Percentiles rank a stretch among this genome's conserved stretches.
Evolutionary conservation across 257 asterid genomes (phyloP).

Genomic region (Jaltomata sinuosa): DNA sequence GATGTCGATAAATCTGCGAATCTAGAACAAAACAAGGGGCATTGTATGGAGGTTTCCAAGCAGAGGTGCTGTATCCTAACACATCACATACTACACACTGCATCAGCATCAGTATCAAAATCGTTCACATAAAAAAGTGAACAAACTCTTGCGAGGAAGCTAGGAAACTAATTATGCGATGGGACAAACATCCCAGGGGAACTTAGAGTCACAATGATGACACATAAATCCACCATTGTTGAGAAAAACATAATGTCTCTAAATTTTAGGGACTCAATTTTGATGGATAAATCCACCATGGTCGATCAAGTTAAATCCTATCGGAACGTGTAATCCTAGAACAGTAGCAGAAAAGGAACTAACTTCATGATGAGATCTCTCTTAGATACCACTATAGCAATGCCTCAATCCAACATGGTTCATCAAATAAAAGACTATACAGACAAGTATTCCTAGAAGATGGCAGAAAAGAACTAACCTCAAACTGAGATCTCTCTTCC

Average conservation of each 20-base stretch:
- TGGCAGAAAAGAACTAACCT: slow-evolving; percentile 37
- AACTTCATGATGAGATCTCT: neutral
- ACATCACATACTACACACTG: neutral
- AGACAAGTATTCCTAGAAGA: neutral
- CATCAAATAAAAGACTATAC: neutral
- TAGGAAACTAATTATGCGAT: neutral
- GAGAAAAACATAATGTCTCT: neutral
- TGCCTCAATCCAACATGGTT: neutral
- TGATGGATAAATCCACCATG: neutral
- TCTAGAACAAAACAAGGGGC: too few relatives aligned
- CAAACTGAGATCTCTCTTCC: slow-evolving; percentile 70
- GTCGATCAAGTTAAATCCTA: neutral
- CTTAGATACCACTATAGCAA: neutral
- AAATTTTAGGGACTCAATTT: neutral
- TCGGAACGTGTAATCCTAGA: neutral
- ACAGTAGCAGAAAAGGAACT: neutral
- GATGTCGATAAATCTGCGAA: too few relatives aligned
- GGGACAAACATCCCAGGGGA: neutral
- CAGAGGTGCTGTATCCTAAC: too few relatives aligned
- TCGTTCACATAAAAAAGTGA: neutral
- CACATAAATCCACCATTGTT: neutral
- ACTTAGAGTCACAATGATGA: neutral
- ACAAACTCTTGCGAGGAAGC: neutral
- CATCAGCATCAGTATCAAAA: neutral
- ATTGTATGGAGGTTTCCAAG: too few relatives aligned